Base-by-base conservation (phyloP, 2,329 filamentous ascomycete species). In the Anthostomella pinea region DNA sequence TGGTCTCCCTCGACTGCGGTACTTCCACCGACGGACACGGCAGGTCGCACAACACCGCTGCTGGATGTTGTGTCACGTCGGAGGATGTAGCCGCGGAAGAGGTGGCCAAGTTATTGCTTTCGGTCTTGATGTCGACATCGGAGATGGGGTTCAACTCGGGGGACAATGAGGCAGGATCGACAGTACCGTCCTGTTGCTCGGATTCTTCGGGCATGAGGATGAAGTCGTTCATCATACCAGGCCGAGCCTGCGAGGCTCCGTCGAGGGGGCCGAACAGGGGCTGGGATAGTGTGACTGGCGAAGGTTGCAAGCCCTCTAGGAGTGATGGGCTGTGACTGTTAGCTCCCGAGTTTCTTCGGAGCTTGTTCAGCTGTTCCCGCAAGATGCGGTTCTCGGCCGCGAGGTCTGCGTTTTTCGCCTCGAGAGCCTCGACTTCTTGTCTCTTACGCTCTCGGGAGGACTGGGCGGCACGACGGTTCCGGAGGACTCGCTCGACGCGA, bases 21-120 rank as follows among this genome's bases (percentile, higher is more conserved):
- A 68, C 71, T 68, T 76, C 77, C 74, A 71, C 79, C 85, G 86
- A 91, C 83, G 81, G 93, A 97, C 93, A 98, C 93, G 85, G 93
- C 93, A 95, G 93, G 93, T 95, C 93, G 66, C 85, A 97, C 93
- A 97, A 96, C 91, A 96, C 84, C 90, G 79, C 93, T 77, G 93
- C 93, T 97, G 93, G 90, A 95, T 94, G 90, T 96, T 96, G 93
- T 96, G 90, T 93, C 93, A 80, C 72, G 78, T 94, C 87, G 81
- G 86, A 77, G 70, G 83, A 77, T 70, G 66, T 57, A 52, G 57
- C 53, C 49, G 48, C 53, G 40, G 52, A 27, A 31, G 54, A 33
- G 45, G 59, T 27, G 29, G 53, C 44, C 36, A 52, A 43, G 51
- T 43, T 26, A 44, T 46, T 21, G 55, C 43, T 26, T 32, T 29